Conservation (phyloP, 306 rosid genomes). For the Purshia tridentata region DNA sequence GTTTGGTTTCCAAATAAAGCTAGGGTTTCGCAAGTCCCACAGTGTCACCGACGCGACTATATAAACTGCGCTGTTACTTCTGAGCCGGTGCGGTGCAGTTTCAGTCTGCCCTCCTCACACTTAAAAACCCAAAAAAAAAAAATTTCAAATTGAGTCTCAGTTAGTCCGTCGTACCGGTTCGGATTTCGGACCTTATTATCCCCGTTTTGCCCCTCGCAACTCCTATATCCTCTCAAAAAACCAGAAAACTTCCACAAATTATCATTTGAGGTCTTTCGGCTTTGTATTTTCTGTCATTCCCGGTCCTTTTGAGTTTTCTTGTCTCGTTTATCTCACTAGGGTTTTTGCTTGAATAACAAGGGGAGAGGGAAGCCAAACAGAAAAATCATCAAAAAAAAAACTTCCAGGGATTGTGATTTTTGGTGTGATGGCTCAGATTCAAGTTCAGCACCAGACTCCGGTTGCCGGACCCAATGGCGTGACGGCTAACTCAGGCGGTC, state of each 20-base stretch:
- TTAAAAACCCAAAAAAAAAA: conserved; percentile 28
- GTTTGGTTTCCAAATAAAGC: not conserved
- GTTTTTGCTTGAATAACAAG: not conserved
- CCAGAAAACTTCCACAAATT: not conserved
- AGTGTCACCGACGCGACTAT: conserved; percentile 15
- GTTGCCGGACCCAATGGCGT: conserved; percentile 36
- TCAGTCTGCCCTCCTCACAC: conserved; percentile 57
- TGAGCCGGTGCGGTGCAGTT: conserved; percentile 56
- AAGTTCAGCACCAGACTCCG: conserved; percentile 59
- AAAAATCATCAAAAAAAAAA: not conserved
- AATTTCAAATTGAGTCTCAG: not conserved
- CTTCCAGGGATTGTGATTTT: conserved; percentile 8
- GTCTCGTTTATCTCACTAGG: not conserved
- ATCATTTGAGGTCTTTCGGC: conserved; percentile 14
- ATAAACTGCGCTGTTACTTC: conserved; percentile 29
- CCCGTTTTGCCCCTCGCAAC: not conserved
- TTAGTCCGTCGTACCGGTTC: conserved; percentile 6
- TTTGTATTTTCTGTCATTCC: not conserved
- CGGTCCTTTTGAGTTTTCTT: not conserved
- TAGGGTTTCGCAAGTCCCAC: conserved; percentile 40
- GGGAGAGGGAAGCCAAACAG: not conserved
- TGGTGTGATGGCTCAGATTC: conserved; percentile 64
- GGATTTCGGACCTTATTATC: conserved; percentile 17
- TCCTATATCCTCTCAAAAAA: not conserved
- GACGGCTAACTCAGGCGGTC: conserved; percentile 21